These are phyloP conservation scores for Coemansia sp. DNA, from an alignment of 371 early-diverging fungal genomes.

Conservation along the genomic window DNA sequence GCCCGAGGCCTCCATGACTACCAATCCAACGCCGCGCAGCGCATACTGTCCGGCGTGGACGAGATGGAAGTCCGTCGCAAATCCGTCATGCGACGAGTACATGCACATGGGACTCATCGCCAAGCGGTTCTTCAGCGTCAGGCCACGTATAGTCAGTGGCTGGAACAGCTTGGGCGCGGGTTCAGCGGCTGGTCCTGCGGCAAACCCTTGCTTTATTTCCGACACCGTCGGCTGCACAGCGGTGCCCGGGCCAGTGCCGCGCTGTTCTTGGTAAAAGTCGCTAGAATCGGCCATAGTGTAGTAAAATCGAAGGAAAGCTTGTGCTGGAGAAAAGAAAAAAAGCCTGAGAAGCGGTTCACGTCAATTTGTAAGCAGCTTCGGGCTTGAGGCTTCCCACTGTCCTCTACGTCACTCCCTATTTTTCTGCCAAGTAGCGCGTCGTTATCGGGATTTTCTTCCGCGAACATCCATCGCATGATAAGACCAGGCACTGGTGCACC, in stretches of 20 bases:
- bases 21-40: constrained; percentile 68
- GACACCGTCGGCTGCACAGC: constrained; percentile 28
- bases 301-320: background rate
- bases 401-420: background rate
- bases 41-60: constrained; percentile 72
- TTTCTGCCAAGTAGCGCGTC: too few relatives aligned
- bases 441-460: too few relatives aligned
- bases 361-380: too few relatives aligned
- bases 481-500: too few relatives aligned
- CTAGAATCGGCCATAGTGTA: constrained; percentile 1
- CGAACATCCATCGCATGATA: too few relatives aligned
- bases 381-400: too few relatives aligned
- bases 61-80: constrained; percentile 64
- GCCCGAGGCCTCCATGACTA: constrained; percentile 81
- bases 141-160: constrained; percentile 61
- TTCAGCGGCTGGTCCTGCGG: constrained; percentile 7
- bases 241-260: constrained; percentile 24
- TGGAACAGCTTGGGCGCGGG: constrained; percentile 58
- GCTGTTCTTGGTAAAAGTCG: constrained; percentile 32
- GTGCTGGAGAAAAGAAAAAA: background rate
- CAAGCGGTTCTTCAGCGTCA: constrained; percentile 71
- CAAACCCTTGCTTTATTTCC: constrained; percentile 28
- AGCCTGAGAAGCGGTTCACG: too few relatives aligned
- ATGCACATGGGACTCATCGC: constrained; percentile 82
- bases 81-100: constrained; percentile 63